Evolutionary conservation across 345 rosid genomes (phyloP), one percentile per base, ranked within the genome.

Genomic region (Clarkia xantiana): DNA sequence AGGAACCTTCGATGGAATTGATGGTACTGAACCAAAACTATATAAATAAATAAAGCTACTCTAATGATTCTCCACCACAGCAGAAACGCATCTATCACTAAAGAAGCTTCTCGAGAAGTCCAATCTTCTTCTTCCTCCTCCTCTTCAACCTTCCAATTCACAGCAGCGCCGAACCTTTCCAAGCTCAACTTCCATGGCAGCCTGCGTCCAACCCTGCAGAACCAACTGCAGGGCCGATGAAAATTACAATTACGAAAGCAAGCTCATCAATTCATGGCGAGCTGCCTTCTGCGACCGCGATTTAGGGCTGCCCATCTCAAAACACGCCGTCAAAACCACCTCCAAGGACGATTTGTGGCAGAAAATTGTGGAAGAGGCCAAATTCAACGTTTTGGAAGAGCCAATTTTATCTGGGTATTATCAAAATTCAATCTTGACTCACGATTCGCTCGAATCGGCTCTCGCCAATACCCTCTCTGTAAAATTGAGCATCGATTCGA

Each of bases 351-450:
- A 62, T 63, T 63, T 76, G 0, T 84, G 95, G 97, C 48, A 61
- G 0, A 57, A 52, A 54, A 81, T 88, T 40, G 64, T 62, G 2
- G 76, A 78, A 7, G 93, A 84, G 59, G 93, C 93, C 13, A 67
- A 54, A 46, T 55, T 71, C 3, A 84, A 80, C 34, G 69, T 75
- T 41, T 72, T 66, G 6, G 57, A 65, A 49, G 97, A 88, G 55
- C 93, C 81, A 2, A 65, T 88, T 6, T 60, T 84, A 18, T 79
- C 78, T 0, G 70, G 65, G 25, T 84, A 80, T 46, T 88, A 84
- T 43, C 66, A 63, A 54, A 57, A 75, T 19, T 84, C 86, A 12
- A 71, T 88, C 36, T 52, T 82, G 14, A 70, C 77, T 6, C 86
- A 82, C 2, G 52, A 53, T 10, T 80, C 93, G 0, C 44, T 88